Evolutionary conservation across 73 alveolate genomes (phyloP).

Genomic region (Stentor roeselii): DNA sequence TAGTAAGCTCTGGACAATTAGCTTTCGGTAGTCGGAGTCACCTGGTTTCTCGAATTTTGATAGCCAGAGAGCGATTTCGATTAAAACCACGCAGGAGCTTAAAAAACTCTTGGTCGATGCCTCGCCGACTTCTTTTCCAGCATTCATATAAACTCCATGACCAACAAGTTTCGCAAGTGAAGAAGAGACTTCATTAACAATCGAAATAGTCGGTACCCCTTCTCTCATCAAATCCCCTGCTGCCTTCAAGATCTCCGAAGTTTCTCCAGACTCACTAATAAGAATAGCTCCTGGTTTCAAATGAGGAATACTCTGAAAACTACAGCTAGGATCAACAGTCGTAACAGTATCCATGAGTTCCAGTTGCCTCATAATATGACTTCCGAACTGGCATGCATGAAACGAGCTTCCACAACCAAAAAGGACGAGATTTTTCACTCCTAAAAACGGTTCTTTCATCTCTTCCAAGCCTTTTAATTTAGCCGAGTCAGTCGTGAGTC

Average conservation of each 20-base stretch:
- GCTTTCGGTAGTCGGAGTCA: too few relatives aligned
- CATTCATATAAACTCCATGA: conserved; percentile 83
- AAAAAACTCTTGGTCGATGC: conserved; percentile 84
- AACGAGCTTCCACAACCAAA: conserved; percentile 73
- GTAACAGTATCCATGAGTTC: conserved; percentile 53
- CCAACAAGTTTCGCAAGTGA: conserved; percentile 68
- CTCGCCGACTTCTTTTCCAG: conserved; percentile 88
- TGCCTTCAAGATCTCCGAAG: conserved; percentile 68
- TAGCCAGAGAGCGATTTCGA: conserved; percentile 44
- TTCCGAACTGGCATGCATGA: conserved; percentile 58
- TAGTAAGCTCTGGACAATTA: too few relatives aligned
- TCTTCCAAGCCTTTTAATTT: conserved; percentile 74
- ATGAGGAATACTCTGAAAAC: conserved; percentile 38
- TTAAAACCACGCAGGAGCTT: conserved; percentile 36
- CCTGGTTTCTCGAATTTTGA: too few relatives aligned
- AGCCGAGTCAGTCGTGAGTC: conserved; percentile 51
- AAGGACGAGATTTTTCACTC: conserved; percentile 37
- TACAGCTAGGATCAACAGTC: conserved; percentile 59
- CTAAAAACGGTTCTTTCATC: conserved; percentile 22
- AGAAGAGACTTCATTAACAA: conserved; percentile 74
- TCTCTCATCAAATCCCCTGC: too few relatives aligned
- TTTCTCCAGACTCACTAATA: conserved; percentile 82
- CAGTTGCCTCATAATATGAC: conserved; percentile 44
- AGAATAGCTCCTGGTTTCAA: conserved; percentile 58
- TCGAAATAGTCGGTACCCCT: too few relatives aligned